These are phyloP conservation scores for Cercospora sesami DNA, from an alignment of 2,329 filamentous ascomycete genomes.

Conservation along the genomic window DNA sequence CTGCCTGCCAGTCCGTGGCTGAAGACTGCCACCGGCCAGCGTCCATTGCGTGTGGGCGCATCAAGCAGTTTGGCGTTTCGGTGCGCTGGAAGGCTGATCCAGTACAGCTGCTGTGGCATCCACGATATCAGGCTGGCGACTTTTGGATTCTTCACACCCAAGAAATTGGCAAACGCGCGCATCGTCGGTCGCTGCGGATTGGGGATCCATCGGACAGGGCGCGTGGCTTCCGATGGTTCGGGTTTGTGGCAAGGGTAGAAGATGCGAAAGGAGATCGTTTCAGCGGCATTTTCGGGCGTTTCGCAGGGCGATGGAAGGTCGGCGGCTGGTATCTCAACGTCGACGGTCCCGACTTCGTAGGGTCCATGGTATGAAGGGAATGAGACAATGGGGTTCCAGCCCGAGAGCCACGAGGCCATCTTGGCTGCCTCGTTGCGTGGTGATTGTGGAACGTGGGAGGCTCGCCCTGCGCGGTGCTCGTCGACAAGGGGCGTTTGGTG, in stretches of 20 bases:
- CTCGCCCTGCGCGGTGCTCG: background rate
- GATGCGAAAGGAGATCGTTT: constrained; percentile 76
- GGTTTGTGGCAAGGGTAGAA: constrained; percentile 69
- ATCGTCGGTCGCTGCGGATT: constrained; percentile 72
- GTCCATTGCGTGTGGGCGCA: constrained; percentile 48
- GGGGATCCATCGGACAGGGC: constrained; percentile 73
- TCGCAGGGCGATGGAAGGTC: constrained; percentile 58
- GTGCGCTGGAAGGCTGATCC: constrained; percentile 69
- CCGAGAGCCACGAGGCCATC: constrained; percentile 40
- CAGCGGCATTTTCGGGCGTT: constrained; percentile 56
- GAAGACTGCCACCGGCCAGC: constrained; percentile 82
- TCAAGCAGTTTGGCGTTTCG: constrained; percentile 67
- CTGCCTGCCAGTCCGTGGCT: constrained; percentile 82
- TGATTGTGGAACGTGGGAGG: background rate
- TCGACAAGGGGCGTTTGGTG: background rate
- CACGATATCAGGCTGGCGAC: constrained; percentile 33
- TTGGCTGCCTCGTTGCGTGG: background rate
- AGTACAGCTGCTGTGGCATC: constrained; percentile 67
- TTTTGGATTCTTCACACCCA: constrained; percentile 58
- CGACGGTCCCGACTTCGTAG: constrained; percentile 74
- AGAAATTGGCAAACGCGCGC: constrained; percentile 72
- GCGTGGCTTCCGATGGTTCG: constrained; percentile 46
- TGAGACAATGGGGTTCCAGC: constrained; percentile 65
- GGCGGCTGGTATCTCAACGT: constrained; percentile 72
- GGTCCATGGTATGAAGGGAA: constrained; percentile 77